Evolutionary conservation across 345 rosid species (phyloP).

Genomic region (Melastoma malabathricum): DNA sequence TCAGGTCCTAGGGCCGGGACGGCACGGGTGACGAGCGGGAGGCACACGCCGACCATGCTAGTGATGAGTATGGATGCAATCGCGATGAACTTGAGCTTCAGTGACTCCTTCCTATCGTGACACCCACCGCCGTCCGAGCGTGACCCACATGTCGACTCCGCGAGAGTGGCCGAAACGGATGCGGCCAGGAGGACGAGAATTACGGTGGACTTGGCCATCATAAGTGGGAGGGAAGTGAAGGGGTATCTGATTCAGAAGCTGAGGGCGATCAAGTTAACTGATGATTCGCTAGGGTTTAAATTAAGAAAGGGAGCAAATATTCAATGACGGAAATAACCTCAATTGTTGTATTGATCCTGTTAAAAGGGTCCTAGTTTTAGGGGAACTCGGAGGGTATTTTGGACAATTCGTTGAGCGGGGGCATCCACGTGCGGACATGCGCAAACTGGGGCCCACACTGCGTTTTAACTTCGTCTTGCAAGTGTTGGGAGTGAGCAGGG

Average conservation of each 20-base stretch:
- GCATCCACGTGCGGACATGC: no score
- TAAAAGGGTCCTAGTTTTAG: no score
- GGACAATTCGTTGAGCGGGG: no score
- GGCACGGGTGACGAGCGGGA: conserved; percentile 40
- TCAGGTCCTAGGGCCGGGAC: conserved; percentile 55
- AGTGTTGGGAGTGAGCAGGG: no score
- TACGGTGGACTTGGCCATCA: conserved; percentile 2
- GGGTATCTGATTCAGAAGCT: background rate
- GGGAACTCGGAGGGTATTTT: no score
- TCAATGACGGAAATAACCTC: no score
- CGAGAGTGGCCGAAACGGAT: conserved; percentile 8
- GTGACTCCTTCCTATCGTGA: conserved; percentile 33
- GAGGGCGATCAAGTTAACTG: no score
- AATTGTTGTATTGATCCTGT: no score
- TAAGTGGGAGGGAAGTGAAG: background rate
- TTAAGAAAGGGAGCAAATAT: no score
- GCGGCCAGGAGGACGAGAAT: conserved; percentile 12
- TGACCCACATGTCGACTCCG: conserved; percentile 12
- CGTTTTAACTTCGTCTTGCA: no score
- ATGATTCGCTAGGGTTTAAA: no score
- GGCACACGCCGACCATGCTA: conserved; percentile 50
- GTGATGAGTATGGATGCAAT: conserved; percentile 29
- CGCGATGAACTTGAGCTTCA: conserved; percentile 48
- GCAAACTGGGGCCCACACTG: no score
- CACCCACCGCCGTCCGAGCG: conserved; percentile 20